phyloP scores from a whole-genome alignment of 2,329 filamentous ascomycete species.

The Gaeumannomyces tritici region DNA sequence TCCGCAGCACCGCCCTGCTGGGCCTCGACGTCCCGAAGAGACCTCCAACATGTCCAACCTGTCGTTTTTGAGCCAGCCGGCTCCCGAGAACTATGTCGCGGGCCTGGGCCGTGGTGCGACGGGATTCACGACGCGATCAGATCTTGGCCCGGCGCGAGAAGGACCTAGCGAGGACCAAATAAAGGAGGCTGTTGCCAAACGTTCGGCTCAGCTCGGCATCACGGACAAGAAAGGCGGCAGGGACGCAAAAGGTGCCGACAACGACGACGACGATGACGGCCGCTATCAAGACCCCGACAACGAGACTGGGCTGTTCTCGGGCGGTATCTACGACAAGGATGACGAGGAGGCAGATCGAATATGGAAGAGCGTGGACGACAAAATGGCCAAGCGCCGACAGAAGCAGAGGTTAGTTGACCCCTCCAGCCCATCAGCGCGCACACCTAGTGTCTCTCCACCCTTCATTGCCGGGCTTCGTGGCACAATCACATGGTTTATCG shows the following conservation, averaged over 20 bases:
- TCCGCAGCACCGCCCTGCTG: neutral
- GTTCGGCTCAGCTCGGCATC: slow-evolving; percentile 73
- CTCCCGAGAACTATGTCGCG: slow-evolving; percentile 83
- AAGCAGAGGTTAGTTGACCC: slow-evolving; percentile 66
- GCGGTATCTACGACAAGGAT: slow-evolving; percentile 91
- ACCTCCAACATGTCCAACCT: slow-evolving; percentile 44
- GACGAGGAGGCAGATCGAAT: slow-evolving; percentile 97
- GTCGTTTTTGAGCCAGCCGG: slow-evolving; percentile 77
- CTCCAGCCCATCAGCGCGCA: slow-evolving; percentile 18
- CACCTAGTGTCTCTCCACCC: neutral
- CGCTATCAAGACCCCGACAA: slow-evolving; percentile 95
- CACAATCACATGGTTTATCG: slow-evolving; percentile 52
- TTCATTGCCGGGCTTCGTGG: slow-evolving; percentile 11
- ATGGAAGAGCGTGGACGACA: slow-evolving; percentile 92
- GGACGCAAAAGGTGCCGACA: slow-evolving; percentile 58
- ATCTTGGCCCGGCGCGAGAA: slow-evolving; percentile 89
- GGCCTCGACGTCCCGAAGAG: neutral
- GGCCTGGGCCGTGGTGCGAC: slow-evolving; percentile 96
- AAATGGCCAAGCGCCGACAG: slow-evolving; percentile 85
- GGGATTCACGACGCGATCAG: slow-evolving; percentile 93
- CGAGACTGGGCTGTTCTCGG: slow-evolving; percentile 89
- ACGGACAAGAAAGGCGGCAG: slow-evolving; percentile 48
- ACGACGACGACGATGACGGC: slow-evolving; percentile 67
- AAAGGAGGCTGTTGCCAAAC: slow-evolving; percentile 91
- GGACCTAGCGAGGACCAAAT: slow-evolving; percentile 98